Evolutionary conservation across 805 yeast genomes (phyloP).

Genomic region (Candida koratica): DNA sequence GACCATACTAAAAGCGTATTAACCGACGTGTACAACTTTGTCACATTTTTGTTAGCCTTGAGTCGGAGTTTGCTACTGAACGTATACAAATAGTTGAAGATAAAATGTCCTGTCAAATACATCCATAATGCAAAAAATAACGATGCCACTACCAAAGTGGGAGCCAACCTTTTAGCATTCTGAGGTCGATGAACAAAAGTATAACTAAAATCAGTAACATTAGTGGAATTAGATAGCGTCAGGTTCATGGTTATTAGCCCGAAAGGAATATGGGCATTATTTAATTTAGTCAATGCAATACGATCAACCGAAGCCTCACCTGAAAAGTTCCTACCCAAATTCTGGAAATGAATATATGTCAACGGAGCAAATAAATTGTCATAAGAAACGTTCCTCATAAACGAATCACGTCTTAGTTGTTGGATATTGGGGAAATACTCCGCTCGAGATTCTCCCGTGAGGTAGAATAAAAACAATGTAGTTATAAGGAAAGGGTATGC

Average conservation of each 20-base stretch:
- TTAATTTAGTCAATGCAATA: no score
- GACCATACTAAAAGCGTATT: conserved; percentile 47
- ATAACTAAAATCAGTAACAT: conserved; percentile 1
- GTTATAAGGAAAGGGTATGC: conserved; percentile 44
- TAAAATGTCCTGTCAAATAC: conserved; percentile 18
- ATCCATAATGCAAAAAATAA: conserved; percentile 26
- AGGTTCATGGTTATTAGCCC: background rate
- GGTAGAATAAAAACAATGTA: conserved; percentile 30
- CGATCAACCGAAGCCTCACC: conserved; percentile 4
- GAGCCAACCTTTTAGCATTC: background rate
- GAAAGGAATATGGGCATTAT: background rate
- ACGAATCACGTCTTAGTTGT: conserved; percentile 21
- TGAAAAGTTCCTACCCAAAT: background rate
- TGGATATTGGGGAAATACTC: conserved; percentile 14
- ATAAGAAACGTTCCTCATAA: conserved; percentile 23
- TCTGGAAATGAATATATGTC: conserved; percentile 6
- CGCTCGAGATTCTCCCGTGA: conserved; percentile 10
- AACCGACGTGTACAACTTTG: conserved; percentile 45
- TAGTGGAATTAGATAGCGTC: background rate
- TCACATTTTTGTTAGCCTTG: conserved; percentile 18
- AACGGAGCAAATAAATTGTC: conserved; percentile 18
- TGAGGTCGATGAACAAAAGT: conserved; percentile 2
- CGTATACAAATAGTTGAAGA: conserved; percentile 25
- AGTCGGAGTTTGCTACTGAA: conserved; percentile 17
- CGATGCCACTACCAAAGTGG: conserved; percentile 27